Evolutionary conservation across 768 basidiomycete genomes (phyloP).

Genomic region (Lactarius trivialis): DNA sequence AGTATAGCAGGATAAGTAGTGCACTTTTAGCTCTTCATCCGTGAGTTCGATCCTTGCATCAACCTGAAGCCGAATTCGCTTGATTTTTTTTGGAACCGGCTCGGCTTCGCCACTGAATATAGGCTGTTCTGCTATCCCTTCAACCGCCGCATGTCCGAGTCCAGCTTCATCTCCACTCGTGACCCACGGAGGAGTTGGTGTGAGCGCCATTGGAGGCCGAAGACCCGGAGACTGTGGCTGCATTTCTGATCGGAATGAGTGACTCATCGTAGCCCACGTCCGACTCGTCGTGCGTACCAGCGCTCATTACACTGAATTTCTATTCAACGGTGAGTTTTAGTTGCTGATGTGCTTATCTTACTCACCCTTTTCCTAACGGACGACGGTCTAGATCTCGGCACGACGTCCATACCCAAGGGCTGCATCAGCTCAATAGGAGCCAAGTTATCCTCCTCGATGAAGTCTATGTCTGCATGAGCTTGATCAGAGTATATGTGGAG

Average conservation of each 20-base stretch:
- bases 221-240: background rate
- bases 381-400: background rate
- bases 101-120: background rate
- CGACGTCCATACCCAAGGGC: background rate
- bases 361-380: slow-evolving; percentile 19
- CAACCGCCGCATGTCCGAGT: background rate
- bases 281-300: slow-evolving; percentile 5
- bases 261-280: background rate
- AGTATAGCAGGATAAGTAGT: background rate
- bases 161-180: background rate
- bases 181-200: slow-evolving; percentile 18
- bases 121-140: background rate
- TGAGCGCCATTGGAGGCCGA: slow-evolving; percentile 2
- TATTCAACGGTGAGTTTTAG: background rate
- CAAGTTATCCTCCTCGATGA: slow-evolving; percentile 23
- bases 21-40: slow-evolving; percentile 73
- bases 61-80: slow-evolving; percentile 48
- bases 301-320: slow-evolving; percentile 15
- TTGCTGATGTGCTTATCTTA: background rate
- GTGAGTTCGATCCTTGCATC: slow-evolving; percentile 76
- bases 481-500: slow-evolving; percentile 14
- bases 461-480: slow-evolving; percentile 28
- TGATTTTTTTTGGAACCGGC: slow-evolving; percentile 35
- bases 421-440: slow-evolving; percentile 13
- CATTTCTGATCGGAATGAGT: slow-evolving; percentile 3